Base-by-base conservation (phyloP, 2,329 filamentous ascomycete species). In the Ophiocordyceps camponoti-saundersi region DNA sequence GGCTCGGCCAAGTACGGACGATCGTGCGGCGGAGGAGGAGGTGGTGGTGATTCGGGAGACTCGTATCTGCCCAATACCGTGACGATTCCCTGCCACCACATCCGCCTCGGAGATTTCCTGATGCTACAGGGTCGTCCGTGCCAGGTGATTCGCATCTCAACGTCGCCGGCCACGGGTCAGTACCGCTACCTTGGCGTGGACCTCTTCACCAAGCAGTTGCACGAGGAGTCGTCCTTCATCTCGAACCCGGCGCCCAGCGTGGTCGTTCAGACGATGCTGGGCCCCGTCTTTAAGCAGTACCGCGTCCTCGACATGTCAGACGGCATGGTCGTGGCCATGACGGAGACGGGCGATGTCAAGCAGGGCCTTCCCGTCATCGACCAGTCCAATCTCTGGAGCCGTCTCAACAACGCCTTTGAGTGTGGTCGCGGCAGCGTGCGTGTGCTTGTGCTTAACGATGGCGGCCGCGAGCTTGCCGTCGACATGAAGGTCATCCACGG, bases 261-360 rank as follows among this genome's bases (percentile, higher is more conserved):
- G 51, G 80, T 96, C 53, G 90, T 98, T 61, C 92, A 98, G 83
- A 96, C 90, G 73, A 96, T 98, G 88, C 85, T 94, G 56, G 92
- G 90, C 59, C 92, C 92, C 53, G 81, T 96, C 73, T 95, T 96
- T 87, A 96, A 96, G 87, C 92, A 96, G 79, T 98, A 98, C 83
- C 89, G 92, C 63, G 90, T 98, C 65, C 83, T 98, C 52, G 92
- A 98, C 75, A 83, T 98, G 57, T 82, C 88, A 67, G 85, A 94
- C 56, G 89, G 77, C 58, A 59, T 81, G 59, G 69, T 98, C 62
- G 87, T 93, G 56, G 89, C 89, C 75, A 96, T 98, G 89, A 98
- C 92, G 64, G 92, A 98, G 83, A 86, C 82, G 55, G 89, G 92
- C 59, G 90, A 98, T 65, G 88, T 98, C 76, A 96, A 96, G 85